phyloP scores from a whole-genome alignment of 1,284 basidiomycete species.

The Cryptococcus sp. region DNA sequence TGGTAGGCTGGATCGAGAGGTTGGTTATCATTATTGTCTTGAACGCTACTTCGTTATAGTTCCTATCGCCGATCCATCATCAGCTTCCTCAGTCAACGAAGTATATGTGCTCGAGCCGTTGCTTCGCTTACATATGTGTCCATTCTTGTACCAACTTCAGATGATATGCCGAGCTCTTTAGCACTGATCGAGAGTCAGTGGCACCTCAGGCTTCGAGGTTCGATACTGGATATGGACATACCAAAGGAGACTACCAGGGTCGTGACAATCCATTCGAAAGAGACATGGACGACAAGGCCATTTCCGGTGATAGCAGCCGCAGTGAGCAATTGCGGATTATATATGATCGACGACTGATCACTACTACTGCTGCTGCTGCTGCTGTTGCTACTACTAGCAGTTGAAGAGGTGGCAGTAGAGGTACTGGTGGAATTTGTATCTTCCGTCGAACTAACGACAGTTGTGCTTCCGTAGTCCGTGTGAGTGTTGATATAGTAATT shows the following conservation, averaged over 20 bases:
- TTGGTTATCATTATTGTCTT: slow-evolving; percentile 37
- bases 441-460: background rate
- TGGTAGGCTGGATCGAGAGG: slow-evolving; percentile 18
- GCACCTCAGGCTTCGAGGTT: background rate
- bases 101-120: background rate
- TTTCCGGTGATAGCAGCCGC: slow-evolving; percentile 37
- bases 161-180: slow-evolving; percentile 23
- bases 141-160: slow-evolving; percentile 25
- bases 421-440: background rate
- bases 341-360: slow-evolving; percentile 14
- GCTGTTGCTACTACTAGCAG: background rate
- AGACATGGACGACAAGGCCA: slow-evolving; percentile 34
- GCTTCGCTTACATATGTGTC: slow-evolving; percentile 31
- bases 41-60: slow-evolving; percentile 37
- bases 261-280: slow-evolving; percentile 34
- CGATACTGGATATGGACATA: slow-evolving; percentile 14
- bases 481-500: slow-evolving; percentile 40
- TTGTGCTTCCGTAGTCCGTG: slow-evolving; percentile 16
- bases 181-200: slow-evolving; percentile 12
- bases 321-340: slow-evolving; percentile 34
- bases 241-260: slow-evolving; percentile 32
- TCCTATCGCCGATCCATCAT: slow-evolving; percentile 20
- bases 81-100: background rate
- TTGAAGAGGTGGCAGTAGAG: background rate
- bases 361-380: background rate